Evolutionary conservation across 73 alveolate species (phyloP), one percentile per base, ranked within the genome.

Genomic region (Strombidium stylifer): DNA sequence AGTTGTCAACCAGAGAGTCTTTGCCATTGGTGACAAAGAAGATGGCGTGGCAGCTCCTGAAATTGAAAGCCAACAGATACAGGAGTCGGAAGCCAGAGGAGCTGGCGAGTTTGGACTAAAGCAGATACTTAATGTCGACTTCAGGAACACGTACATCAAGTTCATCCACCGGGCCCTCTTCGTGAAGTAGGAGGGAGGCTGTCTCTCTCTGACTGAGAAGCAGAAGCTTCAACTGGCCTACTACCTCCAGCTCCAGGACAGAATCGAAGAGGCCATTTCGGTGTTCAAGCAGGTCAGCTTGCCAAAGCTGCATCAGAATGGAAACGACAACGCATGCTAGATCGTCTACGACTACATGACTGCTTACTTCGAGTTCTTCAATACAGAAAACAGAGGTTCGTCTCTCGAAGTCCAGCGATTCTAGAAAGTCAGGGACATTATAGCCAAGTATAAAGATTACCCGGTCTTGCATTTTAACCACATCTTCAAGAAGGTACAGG

Each of bases 1-100:
- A 12, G 56, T 94, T 54, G 75, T 89, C 12, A 94, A 93, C 45
- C 86, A 96, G 21, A 78, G 99, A 85, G 97, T 82, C 34, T 97
- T 92, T 62, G 6, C 8, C 7, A 44, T 68, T 0, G 78, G 79
- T 0, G 59, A 58, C 15, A 34, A 32, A 27, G 21, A 59, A 21
- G 44, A 46, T 28, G 19, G 66, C n/a, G n/a, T n/a, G n/a, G n/a
- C n/a, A n/a, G n/a, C n/a, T 41, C 19, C 55, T 7, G 55, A 42
- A 7, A 25, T 42, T 14, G 3, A 34, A 21, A 7, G 11, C 50
- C 25, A n/a, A n/a, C n/a, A n/a, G n/a, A n/a, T n/a, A n/a, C n/a
- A n/a, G n/a, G n/a, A n/a, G n/a, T n/a, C n/a, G n/a, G n/a, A n/a
- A n/a, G n/a, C n/a, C n/a, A n/a, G n/a, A n/a, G n/a, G n/a, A n/a